These are phyloP conservation scores for Prunus kanzakura DNA, from an alignment of 306 rosid genomes.

Conservation along the genomic window DNA sequence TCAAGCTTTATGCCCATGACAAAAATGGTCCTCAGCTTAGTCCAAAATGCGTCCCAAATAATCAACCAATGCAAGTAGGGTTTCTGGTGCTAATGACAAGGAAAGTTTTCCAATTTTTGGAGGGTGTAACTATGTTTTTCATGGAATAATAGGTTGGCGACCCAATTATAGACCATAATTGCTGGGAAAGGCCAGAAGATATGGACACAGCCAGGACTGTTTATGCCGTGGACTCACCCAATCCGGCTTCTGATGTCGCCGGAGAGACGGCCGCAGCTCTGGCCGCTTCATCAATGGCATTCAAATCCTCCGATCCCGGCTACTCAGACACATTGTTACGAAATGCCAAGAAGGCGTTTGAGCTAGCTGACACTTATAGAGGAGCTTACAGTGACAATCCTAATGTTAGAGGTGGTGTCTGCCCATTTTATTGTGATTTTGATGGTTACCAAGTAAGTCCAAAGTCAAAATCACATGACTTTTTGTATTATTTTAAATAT, in stretches of 20 bases:
- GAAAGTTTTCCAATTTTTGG: neutral
- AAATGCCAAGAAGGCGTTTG: slow-evolving; percentile 67
- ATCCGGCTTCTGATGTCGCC: slow-evolving; percentile 81
- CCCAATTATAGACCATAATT: slow-evolving; percentile 66
- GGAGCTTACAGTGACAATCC: slow-evolving; percentile 91
- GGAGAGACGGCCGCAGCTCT: slow-evolving; percentile 88
- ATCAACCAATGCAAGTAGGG: neutral
- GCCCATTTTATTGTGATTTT: slow-evolving; percentile 91
- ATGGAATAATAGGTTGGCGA: slow-evolving; percentile 66
- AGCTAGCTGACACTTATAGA: slow-evolving; percentile 67
- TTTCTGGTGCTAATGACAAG: neutral
- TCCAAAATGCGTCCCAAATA: neutral
- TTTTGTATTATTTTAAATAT: neutral
- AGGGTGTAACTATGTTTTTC: neutral
- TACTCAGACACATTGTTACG: slow-evolving; percentile 66
- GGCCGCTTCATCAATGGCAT: slow-evolving; percentile 75
- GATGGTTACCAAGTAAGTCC: slow-evolving; percentile 75
- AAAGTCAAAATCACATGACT: neutral
- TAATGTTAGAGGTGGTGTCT: slow-evolving; percentile 56
- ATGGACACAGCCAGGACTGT: slow-evolving; percentile 81
- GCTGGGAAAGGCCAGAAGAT: slow-evolving; percentile 98
- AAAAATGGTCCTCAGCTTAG: neutral
- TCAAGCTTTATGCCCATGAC: neutral
- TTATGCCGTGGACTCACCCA: slow-evolving; percentile 86
- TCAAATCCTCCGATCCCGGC: slow-evolving; percentile 60